A percentile compares a stretch with the other conserved stretches of the same genome.
Conservation (phyloP, 495 filamentous ascomycete genomes). For the Neurospora sublineolata region DNA sequence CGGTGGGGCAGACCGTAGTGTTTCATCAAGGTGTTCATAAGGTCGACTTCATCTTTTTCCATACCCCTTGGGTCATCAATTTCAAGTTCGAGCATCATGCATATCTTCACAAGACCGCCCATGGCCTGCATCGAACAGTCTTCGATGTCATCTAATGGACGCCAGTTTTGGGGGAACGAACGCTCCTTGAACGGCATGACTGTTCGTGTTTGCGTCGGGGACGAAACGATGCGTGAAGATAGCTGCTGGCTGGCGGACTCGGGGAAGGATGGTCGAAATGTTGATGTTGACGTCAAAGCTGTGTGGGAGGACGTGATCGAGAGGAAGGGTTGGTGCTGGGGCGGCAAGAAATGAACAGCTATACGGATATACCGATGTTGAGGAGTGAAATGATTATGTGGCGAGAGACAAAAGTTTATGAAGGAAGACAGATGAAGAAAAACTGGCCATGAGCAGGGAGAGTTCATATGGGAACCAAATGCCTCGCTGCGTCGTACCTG, state of each 20-base stretch:
- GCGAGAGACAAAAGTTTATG: not conserved
- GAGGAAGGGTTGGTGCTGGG: not conserved
- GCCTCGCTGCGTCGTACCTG: not conserved
- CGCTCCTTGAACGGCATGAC: not conserved
- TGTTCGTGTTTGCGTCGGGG: not conserved
- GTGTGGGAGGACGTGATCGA: not conserved
- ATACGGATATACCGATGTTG: not conserved
- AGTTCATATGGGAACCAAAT: not conserved
- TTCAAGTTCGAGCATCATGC: not conserved
- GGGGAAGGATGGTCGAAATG: not conserved
- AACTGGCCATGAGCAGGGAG: not conserved
- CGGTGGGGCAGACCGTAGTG: not conserved
- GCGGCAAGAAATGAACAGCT: not conserved
- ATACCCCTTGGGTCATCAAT: too few relatives aligned
- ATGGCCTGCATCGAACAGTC: accelerated
- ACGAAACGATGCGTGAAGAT: not conserved
- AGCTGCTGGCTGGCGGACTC: not conserved
- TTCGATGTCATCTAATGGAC: not conserved
- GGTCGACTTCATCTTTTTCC: not conserved
- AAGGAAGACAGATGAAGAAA: not conserved
- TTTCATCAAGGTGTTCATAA: not conserved
- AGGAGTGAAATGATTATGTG: not conserved
- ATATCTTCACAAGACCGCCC: not conserved
- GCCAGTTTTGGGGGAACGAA: not conserved
- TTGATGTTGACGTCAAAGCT: not conserved